Evolutionary conservation across 495 filamentous ascomycete species (phyloP).

Genomic region (Amorphotheca resinae): DNA sequence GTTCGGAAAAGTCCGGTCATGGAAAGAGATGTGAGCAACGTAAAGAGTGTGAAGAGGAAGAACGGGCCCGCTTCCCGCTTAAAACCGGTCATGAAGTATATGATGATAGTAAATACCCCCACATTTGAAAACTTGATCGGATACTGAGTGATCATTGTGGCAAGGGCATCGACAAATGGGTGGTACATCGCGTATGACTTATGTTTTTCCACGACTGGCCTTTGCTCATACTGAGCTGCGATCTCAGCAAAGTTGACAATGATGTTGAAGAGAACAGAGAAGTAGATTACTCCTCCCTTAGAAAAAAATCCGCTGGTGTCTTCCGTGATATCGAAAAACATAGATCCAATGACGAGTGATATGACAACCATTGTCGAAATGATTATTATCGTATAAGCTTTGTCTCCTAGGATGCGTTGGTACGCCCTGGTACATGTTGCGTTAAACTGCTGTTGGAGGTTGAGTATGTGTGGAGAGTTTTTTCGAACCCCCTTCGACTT

Average conservation of each 20-base stretch:
- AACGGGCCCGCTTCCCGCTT: conserved; percentile 41
- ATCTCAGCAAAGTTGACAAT: conserved; percentile 48
- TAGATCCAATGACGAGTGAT: conserved; percentile 31
- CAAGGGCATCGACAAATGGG: conserved; percentile 46
- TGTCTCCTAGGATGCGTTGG: conserved; percentile 56
- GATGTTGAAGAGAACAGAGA: conserved; percentile 41
- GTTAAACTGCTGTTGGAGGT: conserved; percentile 44
- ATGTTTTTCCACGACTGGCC: conserved; percentile 55
- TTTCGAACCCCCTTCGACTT: conserved; percentile 39
- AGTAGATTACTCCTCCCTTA: conserved; percentile 46
- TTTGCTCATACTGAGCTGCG: conserved; percentile 44
- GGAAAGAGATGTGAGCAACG: conserved; percentile 45
- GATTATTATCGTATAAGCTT: conserved; percentile 54
- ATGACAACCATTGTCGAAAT: conserved; percentile 57
- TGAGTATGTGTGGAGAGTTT: conserved; percentile 49
- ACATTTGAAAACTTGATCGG: conserved; percentile 40
- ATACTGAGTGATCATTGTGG: conserved; percentile 46
- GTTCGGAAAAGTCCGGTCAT: conserved; percentile 75
- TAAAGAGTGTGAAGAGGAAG: conserved; percentile 56
- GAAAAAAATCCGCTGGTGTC: conserved; percentile 33
- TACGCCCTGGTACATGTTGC: conserved; percentile 50
- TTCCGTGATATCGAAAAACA: conserved; percentile 35
- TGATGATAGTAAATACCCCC: conserved; percentile 31
- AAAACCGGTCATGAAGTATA: conserved; percentile 65
- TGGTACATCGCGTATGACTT: conserved; percentile 53